These are phyloP conservation scores for Terana coerulea DNA, from an alignment of 768 basidiomycete species.

Conservation along the genomic window DNA sequence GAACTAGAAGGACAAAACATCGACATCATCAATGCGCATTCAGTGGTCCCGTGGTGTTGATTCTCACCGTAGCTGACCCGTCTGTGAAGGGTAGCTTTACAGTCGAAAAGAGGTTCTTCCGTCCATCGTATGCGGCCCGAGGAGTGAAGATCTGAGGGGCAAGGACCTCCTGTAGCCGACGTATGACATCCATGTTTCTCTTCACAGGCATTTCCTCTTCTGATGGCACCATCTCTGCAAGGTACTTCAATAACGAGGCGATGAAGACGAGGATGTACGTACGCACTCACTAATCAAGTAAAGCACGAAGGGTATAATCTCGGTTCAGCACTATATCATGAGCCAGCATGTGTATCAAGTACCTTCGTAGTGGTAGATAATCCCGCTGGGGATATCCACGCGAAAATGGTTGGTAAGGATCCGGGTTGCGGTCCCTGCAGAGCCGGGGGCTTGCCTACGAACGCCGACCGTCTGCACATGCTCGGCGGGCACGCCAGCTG, in stretches of 20 bases:
- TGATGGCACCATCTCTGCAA: constrained; percentile 57
- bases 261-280: background rate
- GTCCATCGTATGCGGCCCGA: constrained; percentile 71
- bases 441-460: constrained; percentile 61
- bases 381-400: constrained; percentile 53
- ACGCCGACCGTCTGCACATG: constrained; percentile 61
- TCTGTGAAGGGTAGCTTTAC: constrained; percentile 58
- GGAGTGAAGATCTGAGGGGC: constrained; percentile 70
- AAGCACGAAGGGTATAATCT: background rate
- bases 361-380: constrained; percentile 83
- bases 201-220: constrained; percentile 67
- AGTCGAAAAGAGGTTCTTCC: constrained; percentile 71
- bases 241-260: background rate
- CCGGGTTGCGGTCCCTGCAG: constrained; percentile 41
- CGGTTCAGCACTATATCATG: background rate
- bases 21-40: background rate
- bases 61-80: constrained; percentile 48
- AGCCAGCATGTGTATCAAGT: constrained; percentile 19
- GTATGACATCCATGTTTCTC: constrained; percentile 69
- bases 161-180: constrained; percentile 51
- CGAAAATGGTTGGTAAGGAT: constrained; percentile 61
- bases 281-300: too few species aligned
- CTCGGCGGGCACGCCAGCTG: constrained; percentile 23
- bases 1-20: constrained; percentile 41
- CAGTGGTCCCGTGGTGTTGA: background rate